These are phyloP conservation scores for Syncephalis fuscata DNA, from an alignment of 371 early-diverging fungal species.

Conservation along the genomic window DNA sequence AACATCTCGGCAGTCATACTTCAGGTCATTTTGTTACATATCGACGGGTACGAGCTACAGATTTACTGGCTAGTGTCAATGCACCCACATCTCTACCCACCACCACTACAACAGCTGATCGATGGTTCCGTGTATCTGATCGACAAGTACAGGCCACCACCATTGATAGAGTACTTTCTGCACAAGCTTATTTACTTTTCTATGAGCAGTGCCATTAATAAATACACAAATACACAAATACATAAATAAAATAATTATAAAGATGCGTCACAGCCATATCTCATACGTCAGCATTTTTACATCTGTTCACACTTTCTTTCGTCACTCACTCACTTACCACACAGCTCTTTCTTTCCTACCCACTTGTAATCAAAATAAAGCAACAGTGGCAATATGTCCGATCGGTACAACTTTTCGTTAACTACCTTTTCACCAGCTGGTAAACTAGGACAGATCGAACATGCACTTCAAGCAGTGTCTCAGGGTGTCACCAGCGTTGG, in stretches of 20 bases:
- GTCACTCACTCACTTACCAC: too few species aligned
- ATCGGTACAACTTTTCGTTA: conserved; percentile 57
- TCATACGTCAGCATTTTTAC: too few species aligned
- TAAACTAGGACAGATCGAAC: conserved; percentile 97
- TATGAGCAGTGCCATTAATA: conserved; percentile 24
- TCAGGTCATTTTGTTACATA: conserved; percentile 55
- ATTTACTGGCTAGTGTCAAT: not conserved
- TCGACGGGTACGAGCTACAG: conserved; percentile 16
- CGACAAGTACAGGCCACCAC: conserved; percentile 28
- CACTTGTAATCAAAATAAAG: not conserved
- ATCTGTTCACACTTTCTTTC: too few species aligned
- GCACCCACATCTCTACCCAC: too few species aligned
- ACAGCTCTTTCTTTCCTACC: too few species aligned
- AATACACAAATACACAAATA: too few species aligned
- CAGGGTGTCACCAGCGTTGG: conserved; percentile 95
- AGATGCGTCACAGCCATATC: not conserved
- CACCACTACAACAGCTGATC: conserved; percentile 1
- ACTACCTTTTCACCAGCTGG: conserved; percentile 99
- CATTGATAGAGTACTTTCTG: conserved; percentile 23
- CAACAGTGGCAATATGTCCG: too few species aligned
- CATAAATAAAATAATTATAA: not conserved
- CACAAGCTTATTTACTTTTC: conserved; percentile 51
- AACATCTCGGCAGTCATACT: conserved; percentile 49
- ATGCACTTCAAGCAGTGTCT: conserved; percentile 93
- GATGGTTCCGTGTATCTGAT: conserved; percentile 59